Percentiles rank a stretch among this genome's conserved stretches.
phyloP scores from a whole-genome alignment of 768 basidiomycete genomes.

The Xerocomellus amylosporus region DNA sequence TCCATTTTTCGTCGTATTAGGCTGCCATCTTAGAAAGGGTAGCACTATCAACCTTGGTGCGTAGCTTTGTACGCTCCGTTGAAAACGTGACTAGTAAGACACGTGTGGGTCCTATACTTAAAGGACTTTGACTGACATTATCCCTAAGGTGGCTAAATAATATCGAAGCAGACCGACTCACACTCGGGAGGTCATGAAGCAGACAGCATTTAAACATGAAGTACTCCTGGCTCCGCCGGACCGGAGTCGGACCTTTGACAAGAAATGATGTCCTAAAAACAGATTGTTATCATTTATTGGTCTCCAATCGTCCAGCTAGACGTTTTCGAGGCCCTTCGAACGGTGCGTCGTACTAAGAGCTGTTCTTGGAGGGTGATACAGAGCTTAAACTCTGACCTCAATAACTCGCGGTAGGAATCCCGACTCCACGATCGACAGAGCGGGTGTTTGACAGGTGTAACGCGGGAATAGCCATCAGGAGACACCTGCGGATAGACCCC shows the following conservation, averaged over 20 bases:
- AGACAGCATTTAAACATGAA: neutral
- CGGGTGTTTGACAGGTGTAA: neutral
- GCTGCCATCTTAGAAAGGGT: neutral
- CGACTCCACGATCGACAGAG: neutral
- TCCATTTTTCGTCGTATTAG: conserved; percentile 1
- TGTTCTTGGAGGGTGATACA: neutral
- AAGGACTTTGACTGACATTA: neutral
- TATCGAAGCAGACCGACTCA: conserved; percentile 1
- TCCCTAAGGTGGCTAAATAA: neutral
- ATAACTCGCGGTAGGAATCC: neutral
- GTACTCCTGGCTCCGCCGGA: neutral
- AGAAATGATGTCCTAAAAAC: neutral
- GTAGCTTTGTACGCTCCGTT: conserved; percentile 1
- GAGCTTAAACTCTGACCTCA: neutral
- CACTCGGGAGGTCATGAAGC: conserved; percentile 6
- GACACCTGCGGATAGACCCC: neutral
- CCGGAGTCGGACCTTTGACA: neutral
- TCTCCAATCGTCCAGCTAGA: neutral
- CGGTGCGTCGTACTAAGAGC: neutral
- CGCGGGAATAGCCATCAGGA: neutral
- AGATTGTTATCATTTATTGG: neutral
- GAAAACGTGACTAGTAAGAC: neutral
- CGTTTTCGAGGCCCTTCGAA: neutral
- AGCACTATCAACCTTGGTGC: conserved; percentile 10
- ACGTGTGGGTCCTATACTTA: conserved; percentile 1